Percentiles rank a stretch among this genome's conserved stretches.
Conservation (phyloP, 495 filamentous ascomycete genomes). For the Xylaria scruposa region DNA sequence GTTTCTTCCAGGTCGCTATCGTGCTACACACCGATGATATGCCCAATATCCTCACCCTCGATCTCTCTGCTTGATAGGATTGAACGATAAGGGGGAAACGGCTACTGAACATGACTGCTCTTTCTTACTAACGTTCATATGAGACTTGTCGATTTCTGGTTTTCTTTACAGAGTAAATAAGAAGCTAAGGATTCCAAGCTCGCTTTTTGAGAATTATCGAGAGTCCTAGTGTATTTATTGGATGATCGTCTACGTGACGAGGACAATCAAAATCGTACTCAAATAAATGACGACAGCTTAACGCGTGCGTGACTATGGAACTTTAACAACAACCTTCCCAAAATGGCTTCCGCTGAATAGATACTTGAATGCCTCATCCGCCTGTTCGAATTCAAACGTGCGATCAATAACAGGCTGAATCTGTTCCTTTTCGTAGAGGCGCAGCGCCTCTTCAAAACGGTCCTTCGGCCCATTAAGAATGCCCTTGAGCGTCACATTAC, state of each 20-base stretch:
- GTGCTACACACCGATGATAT: background rate
- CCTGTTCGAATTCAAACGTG: slow-evolving; percentile 47
- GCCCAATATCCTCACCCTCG: background rate
- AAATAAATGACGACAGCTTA: background rate
- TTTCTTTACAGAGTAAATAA: background rate
- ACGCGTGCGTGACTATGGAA: slow-evolving; percentile 22
- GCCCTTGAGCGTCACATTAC: slow-evolving; percentile 48
- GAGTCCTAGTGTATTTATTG: background rate
- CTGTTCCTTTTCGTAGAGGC: slow-evolving; percentile 42
- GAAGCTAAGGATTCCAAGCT: background rate
- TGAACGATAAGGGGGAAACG: background rate
- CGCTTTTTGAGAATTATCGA: background rate
- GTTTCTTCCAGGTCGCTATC: background rate
- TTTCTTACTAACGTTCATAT: background rate
- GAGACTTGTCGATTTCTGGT: background rate
- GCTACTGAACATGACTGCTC: background rate
- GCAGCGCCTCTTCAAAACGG: slow-evolving; percentile 45
- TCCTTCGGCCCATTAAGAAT: slow-evolving; percentile 45
- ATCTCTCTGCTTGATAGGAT: background rate
- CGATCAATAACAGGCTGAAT: slow-evolving; percentile 47
- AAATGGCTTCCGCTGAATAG: slow-evolving; percentile 51
- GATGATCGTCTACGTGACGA: background rate
- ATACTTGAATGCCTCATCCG: slow-evolving; percentile 53
- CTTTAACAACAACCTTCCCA: slow-evolving; percentile 55
- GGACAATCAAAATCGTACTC: background rate